Evolutionary conservation across 2,329 filamentous ascomycete genomes (phyloP).

Genomic region (Tolypocladium inflatum): DNA sequence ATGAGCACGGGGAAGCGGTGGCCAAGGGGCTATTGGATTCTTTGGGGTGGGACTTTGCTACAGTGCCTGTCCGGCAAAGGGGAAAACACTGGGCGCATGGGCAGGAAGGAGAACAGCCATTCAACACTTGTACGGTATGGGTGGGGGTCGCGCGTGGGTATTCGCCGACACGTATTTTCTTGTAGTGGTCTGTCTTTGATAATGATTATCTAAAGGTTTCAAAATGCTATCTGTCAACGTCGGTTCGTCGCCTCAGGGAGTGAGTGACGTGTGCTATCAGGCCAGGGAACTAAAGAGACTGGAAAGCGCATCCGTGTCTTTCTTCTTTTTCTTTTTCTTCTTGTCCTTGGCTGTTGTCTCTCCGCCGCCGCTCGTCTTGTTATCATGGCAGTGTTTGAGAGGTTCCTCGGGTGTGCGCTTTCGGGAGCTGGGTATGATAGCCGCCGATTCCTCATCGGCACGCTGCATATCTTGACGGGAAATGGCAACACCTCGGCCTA

Average conservation of each 20-base stretch:
- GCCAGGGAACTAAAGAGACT: slow-evolving; percentile 56
- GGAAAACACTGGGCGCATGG: slow-evolving; percentile 13
- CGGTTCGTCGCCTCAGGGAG: neutral
- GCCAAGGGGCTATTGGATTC: slow-evolving; percentile 1
- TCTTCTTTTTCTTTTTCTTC: slow-evolving; percentile 47
- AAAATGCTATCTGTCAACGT: neutral
- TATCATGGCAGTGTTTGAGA: slow-evolving; percentile 1
- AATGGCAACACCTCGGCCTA: slow-evolving; percentile 19
- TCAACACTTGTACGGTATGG: slow-evolving; percentile 15
- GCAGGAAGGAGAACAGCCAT: slow-evolving; percentile 14
- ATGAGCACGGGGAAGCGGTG: slow-evolving; percentile 2
- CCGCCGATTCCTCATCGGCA: neutral
- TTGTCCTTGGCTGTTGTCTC: slow-evolving; percentile 19
- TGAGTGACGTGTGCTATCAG: neutral
- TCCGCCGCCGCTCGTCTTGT: slow-evolving; percentile 5
- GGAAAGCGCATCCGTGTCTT: slow-evolving; percentile 58
- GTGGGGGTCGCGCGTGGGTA: slow-evolving; percentile 7
- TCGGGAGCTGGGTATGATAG: neutral
- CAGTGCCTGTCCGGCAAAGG: slow-evolving; percentile 1
- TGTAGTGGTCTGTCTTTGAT: slow-evolving; percentile 1
- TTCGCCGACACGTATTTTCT: neutral
- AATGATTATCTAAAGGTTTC: slow-evolving; percentile 11
- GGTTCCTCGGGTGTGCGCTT: neutral
- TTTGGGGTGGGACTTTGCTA: slow-evolving; percentile 1
- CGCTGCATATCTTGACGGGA: slow-evolving; percentile 12